Percentiles rank a stretch among this genome's conserved stretches.
Conservation (phyloP, 2,329 filamentous ascomycete species). For the Biscogniauxia mediterranea region DNA sequence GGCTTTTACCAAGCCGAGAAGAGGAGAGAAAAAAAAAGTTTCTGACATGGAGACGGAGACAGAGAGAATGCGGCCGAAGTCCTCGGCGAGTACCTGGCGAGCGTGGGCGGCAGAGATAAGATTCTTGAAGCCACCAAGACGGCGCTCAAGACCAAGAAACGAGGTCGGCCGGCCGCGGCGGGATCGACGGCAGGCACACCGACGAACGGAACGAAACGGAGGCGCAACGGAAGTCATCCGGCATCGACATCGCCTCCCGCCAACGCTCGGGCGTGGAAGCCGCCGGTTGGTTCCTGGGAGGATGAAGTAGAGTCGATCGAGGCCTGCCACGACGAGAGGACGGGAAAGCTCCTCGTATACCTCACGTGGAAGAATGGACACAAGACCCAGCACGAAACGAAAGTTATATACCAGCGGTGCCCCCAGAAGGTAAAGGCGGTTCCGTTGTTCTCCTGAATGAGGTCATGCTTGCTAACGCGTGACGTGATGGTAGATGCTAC, state of each 20-base stretch:
- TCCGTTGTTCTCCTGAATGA: neutral
- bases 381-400: constrained; percentile 71
- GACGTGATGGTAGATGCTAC: constrained; percentile 48
- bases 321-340: constrained; percentile 65
- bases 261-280: constrained; percentile 54
- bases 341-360: constrained; percentile 62
- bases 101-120: constrained; percentile 61
- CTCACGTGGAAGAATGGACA: constrained; percentile 71
- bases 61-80: constrained; percentile 59
- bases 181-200: constrained; percentile 36
- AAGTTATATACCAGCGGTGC: constrained; percentile 69
- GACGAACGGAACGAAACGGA: constrained; percentile 43
- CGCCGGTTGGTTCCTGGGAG: constrained; percentile 75
- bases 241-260: constrained; percentile 47
- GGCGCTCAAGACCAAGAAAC: constrained; percentile 56
- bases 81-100: constrained; percentile 61
- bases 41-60: neutral
- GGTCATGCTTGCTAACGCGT: constrained; percentile 2
- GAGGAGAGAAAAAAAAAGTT: no score
- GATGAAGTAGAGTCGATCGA: constrained; percentile 69
- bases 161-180: constrained; percentile 48
- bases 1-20: constrained; percentile 1
- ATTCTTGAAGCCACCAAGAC: constrained; percentile 52
- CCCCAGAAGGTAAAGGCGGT: constrained; percentile 64
- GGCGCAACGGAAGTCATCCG: constrained; percentile 50